Base-by-base conservation (phyloP, 2,329 filamentous ascomycete species). In the Colletotrichum tropicale region DNA sequence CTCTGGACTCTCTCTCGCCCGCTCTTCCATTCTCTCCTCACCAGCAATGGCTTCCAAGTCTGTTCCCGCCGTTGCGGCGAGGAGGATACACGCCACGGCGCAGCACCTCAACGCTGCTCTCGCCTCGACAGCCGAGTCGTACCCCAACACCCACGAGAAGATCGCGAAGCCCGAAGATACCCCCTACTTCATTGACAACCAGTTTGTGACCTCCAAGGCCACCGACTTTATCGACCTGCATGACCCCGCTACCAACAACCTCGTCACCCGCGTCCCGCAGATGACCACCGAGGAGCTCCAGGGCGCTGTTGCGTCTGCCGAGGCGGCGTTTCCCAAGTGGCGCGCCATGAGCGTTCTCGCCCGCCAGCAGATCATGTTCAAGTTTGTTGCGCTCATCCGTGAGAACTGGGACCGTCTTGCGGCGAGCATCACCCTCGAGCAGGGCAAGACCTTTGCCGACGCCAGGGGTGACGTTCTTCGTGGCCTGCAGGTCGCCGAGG, bases 371-470 rank as follows among this genome's bases (percentile, higher is more conserved):
- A 93, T 96, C 86, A 95, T 96, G 94, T 96, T 97, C 89, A 94
- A 94, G 85, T 96, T 95, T 81, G 94, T 95, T 38, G 89, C 90
- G 36, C 87, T 97, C 81, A 95, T 97, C 83, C 89, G 94, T 68
- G 93, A 96, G 86, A 94, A 97, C 87, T 96, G 94, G 94, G 95
- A 97, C 84, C 90, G 95, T 21, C 87, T 97, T 79, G 95, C 95
- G 18, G 94, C 95, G 15, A 95, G 93, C 86, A 97, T 97, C 84
- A 96, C 94, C 8, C 89, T 96, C 72, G 95, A 97, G 88, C 95
- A 97, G 88, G 95, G 95, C 84, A 97, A 97, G 91, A 97, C 95
- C 1, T 93, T 96, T 84, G 93, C 93, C 69, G 95, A 97, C 84
- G 94, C 95, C 43, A 93, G 89, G 84, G 95, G 95, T 60, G 95